Base-by-base conservation (phyloP, 306 rosid genomes). In the Trifolium subterraneum region DNA sequence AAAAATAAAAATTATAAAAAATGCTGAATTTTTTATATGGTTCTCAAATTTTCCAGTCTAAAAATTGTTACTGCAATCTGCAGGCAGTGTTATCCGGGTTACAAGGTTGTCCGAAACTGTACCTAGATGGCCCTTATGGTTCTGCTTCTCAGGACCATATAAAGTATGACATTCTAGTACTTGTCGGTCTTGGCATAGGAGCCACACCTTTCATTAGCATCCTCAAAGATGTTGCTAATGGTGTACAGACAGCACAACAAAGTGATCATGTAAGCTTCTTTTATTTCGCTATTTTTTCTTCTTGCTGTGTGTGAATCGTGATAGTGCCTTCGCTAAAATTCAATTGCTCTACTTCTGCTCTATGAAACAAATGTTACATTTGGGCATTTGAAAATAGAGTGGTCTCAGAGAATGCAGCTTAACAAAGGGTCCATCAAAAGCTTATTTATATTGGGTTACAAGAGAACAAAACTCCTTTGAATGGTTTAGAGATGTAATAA, bases 201-300 rank as follows among this genome's bases (percentile, higher is more conserved):
- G 97, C 92, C 36, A 93, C 98, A 75, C 97, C 97, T 22, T 90
- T 93, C 89, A 86, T 93, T 67, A 84, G 98, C 88, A 77, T 93
- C 92, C 89, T 90, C 59, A 93, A 93, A 88, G 92, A 93, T 68
- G 78, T 89, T 59, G 76, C 78, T 76, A 75, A 77, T 60, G 74
- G 75, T 76, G 78, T 64, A 10, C 64, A 76, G 31, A 84, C 80
- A 61, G 7, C 71, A 58, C 81, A 48, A 48, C 22, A 36, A 58
- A 33, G 9, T 74, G 78, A 81, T 72, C 68, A 77, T 64, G 88
- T 86, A 84, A 86, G 84, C 74, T 35, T 47, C 61, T 71, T 48
- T 59, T 60, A 6, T 16, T 48, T 16, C 35, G 29, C 54, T 60
- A 20, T 15, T 13, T 59, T 69, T 67, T 39, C 47, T 52, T 68